Evolutionary conservation across 805 yeast genomes (phyloP).

Genomic region (Yarrowia porcina): DNA sequence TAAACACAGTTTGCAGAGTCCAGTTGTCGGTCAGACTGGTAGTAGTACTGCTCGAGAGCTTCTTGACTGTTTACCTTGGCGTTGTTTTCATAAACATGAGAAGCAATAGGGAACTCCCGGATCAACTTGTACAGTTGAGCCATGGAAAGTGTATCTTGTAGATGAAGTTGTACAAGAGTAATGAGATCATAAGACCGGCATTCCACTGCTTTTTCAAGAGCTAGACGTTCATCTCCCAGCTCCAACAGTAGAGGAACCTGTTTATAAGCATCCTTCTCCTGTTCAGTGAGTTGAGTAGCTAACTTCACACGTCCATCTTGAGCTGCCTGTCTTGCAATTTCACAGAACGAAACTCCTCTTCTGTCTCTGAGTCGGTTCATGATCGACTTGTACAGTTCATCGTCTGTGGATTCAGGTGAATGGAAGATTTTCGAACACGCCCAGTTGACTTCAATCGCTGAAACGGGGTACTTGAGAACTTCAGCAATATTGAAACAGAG

Average conservation of each 20-base stretch:
- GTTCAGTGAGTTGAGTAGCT: slow-evolving; percentile 61
- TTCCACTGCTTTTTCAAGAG: slow-evolving; percentile 63
- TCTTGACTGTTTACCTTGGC: slow-evolving; percentile 39
- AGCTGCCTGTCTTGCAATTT: slow-evolving; percentile 61
- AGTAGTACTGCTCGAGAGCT: slow-evolving; percentile 52
- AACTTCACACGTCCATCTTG: slow-evolving; percentile 76
- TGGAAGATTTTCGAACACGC: slow-evolving; percentile 64
- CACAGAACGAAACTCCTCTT: slow-evolving; percentile 52
- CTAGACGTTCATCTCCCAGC: slow-evolving; percentile 69
- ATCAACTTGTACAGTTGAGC: slow-evolving; percentile 70
- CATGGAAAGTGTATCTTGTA: slow-evolving; percentile 53
- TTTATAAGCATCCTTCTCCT: slow-evolving; percentile 60
- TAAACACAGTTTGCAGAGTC: slow-evolving; percentile 48
- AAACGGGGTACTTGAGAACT: slow-evolving; percentile 47
- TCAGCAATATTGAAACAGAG: slow-evolving; percentile 62
- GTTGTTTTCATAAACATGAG: slow-evolving; percentile 43
- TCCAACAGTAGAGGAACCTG: slow-evolving; percentile 63
- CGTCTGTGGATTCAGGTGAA: slow-evolving; percentile 55
- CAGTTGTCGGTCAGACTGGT: slow-evolving; percentile 58
- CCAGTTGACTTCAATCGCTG: slow-evolving; percentile 70
- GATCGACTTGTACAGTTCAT: slow-evolving; percentile 52
- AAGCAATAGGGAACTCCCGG: slow-evolving; percentile 46
- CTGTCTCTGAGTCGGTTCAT: slow-evolving; percentile 45
- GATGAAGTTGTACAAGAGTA: slow-evolving; percentile 51
- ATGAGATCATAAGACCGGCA: slow-evolving; percentile 60